phyloP scores from a whole-genome alignment of 1,284 basidiomycete species.

The Leccinum huronense region DNA sequence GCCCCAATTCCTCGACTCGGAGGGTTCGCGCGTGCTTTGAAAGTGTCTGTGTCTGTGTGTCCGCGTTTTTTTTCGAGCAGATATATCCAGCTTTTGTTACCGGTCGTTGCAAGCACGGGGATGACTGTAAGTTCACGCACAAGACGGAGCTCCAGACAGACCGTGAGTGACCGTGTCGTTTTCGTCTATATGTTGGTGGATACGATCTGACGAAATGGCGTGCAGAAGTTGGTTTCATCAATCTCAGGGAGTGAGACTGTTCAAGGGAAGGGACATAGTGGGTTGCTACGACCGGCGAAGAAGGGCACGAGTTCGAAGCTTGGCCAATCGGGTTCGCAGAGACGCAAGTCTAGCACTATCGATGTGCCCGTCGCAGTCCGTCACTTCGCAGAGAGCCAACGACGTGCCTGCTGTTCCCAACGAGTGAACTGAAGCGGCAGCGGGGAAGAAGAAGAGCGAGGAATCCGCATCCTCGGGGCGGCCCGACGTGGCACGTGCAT shows the following conservation, averaged over 20 bases:
- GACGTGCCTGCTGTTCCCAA: not conserved
- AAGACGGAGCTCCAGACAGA: constrained; percentile 31
- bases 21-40: not conserved
- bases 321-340: constrained; percentile 8
- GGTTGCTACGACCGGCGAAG: not conserved
- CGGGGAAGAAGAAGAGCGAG: constrained; percentile 2
- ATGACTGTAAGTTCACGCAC: constrained; percentile 42
- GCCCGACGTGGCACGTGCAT: constrained; percentile 9
- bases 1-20: not conserved
- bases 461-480: not conserved
- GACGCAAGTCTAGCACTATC: constrained; percentile 8
- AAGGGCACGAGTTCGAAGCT: constrained; percentile 10
- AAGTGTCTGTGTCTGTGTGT: not conserved
- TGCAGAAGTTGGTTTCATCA: constrained; percentile 25
- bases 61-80: constrained; percentile 27
- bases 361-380: constrained; percentile 5
- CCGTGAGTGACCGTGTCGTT: constrained; percentile 18
- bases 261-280: not conserved
- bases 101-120: constrained; percentile 39
- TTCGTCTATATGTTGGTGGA: not conserved
- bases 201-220: constrained; percentile 2
- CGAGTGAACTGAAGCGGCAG: not conserved
- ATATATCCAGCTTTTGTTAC: constrained; percentile 37
- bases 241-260: constrained; percentile 9
- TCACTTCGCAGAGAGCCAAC: constrained; percentile 1